phyloP scores from a whole-genome alignment of 2,329 filamentous ascomycete species.

The Cercospora citrullina region DNA sequence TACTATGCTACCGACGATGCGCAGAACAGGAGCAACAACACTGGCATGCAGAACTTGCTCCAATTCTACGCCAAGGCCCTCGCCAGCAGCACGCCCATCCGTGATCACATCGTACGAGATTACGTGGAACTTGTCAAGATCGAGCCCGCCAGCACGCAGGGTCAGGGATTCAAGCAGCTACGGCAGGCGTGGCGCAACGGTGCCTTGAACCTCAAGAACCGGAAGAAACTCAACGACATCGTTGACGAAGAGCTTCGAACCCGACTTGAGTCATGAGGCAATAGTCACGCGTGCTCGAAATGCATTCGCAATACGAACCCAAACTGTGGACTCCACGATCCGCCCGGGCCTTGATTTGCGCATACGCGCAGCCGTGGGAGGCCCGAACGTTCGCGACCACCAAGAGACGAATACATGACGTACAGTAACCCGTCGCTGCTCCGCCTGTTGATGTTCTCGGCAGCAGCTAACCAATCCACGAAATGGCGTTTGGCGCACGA shows the following conservation, averaged over 20 bases:
- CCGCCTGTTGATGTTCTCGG: constrained; percentile 11
- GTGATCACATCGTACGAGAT: constrained; percentile 55
- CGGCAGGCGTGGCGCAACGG: constrained; percentile 57
- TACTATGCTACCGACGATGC: constrained; percentile 66
- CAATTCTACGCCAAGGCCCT: constrained; percentile 64
- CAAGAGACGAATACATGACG: neutral
- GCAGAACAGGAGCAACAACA: constrained; percentile 50
- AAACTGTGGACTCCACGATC: neutral
- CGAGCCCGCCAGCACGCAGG: constrained; percentile 45
- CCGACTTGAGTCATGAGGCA: constrained; percentile 47
- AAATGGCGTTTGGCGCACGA: constrained; percentile 4
- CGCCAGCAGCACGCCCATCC: constrained; percentile 52
- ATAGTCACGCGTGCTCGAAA: neutral
- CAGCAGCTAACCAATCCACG: neutral
- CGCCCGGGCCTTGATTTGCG: neutral
- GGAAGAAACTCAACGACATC: constrained; percentile 56
- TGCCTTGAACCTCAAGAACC: constrained; percentile 56
- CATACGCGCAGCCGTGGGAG: neutral
- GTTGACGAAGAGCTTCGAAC: constrained; percentile 54
- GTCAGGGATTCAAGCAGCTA: constrained; percentile 53
- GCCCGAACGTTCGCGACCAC: neutral
- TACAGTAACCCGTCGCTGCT: constrained; percentile 1
- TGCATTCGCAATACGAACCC: neutral
- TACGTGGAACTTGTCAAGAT: constrained; percentile 56
- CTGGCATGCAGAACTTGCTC: constrained; percentile 63